phyloP scores from a whole-genome alignment of 768 basidiomycete species.

The Collybia nuda region DNA sequence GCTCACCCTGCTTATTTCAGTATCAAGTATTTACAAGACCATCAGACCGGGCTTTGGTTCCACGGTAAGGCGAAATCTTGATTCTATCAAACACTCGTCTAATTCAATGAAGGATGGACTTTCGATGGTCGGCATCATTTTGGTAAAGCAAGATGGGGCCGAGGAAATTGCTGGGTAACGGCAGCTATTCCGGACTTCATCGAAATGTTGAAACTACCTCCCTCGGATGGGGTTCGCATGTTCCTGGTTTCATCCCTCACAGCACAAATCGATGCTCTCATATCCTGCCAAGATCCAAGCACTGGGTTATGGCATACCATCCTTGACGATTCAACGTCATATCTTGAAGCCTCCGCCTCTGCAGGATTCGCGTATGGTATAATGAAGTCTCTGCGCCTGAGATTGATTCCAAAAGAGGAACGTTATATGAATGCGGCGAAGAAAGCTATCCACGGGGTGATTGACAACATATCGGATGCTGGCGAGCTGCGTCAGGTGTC shows the following conservation, averaged over 20 bases:
- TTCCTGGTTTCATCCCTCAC: conserved; percentile 39
- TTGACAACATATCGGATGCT: conserved; percentile 41
- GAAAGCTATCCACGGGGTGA: conserved; percentile 40
- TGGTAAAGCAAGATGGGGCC: conserved; percentile 47
- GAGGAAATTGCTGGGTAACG: conserved; percentile 57
- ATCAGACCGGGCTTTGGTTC: conserved; percentile 45
- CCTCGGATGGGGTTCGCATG: conserved; percentile 39
- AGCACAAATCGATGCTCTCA: conserved; percentile 48
- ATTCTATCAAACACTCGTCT: not conserved
- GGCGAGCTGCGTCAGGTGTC: conserved; percentile 49
- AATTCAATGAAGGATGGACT: conserved; percentile 33
- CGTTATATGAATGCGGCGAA: conserved; percentile 33
- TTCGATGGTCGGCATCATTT: conserved; percentile 48
- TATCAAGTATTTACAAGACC: conserved; percentile 45
- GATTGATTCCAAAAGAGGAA: conserved; percentile 40
- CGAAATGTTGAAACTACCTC: conserved; percentile 39
- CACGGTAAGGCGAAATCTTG: conserved; percentile 31
- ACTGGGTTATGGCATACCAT: conserved; percentile 57
- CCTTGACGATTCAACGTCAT: conserved; percentile 48
- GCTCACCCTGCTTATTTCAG: conserved; percentile 17
- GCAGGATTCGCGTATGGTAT: conserved; percentile 52
- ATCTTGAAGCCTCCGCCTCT: conserved; percentile 49
- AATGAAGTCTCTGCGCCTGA: conserved; percentile 39
- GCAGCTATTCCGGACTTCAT: conserved; percentile 48
- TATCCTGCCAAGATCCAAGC: conserved; percentile 39